Evolutionary conservation across 2,329 filamentous ascomycete genomes (phyloP).

Genomic region (Colletotrichum sidae): DNA sequence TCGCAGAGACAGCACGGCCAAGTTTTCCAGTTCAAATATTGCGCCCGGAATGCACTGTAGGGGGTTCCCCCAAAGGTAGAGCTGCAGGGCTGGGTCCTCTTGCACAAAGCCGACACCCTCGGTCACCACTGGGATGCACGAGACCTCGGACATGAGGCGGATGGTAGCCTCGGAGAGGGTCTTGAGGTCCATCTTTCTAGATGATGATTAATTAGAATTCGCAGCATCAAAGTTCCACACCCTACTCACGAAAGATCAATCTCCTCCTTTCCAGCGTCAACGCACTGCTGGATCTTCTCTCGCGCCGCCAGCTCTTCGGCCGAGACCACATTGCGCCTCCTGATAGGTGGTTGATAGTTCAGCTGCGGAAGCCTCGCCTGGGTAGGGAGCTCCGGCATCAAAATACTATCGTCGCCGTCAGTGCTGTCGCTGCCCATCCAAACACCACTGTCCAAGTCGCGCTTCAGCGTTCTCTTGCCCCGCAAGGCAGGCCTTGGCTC

Average conservation of each 20-base stretch:
- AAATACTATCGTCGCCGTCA: constrained; percentile 56
- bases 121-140: constrained; percentile 64
- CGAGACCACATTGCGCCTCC: constrained; percentile 46
- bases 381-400: constrained; percentile 45
- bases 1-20: constrained; percentile 75
- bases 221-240: neutral
- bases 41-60: constrained; percentile 68
- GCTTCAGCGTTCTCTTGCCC: constrained; percentile 64
- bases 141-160: constrained; percentile 65
- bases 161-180: constrained; percentile 68
- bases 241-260: constrained; percentile 72
- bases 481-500: constrained; percentile 52
- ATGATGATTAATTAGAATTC: constrained; percentile 20
- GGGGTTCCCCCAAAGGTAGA: constrained; percentile 71
- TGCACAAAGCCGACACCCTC: constrained; percentile 70
- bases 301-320: constrained; percentile 58
- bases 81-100: constrained; percentile 67
- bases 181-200: constrained; percentile 59
- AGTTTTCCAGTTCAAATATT: constrained; percentile 70
- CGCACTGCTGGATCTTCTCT: constrained; percentile 60
- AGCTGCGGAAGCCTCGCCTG: constrained; percentile 54
- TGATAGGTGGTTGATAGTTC: constrained; percentile 44
- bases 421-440: constrained; percentile 73
- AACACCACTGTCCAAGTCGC: constrained; percentile 76
- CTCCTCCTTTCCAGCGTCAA: constrained; percentile 69